phyloP scores from a whole-genome alignment of 768 basidiomycete species.

The Neoboletus subvelutipes region DNA sequence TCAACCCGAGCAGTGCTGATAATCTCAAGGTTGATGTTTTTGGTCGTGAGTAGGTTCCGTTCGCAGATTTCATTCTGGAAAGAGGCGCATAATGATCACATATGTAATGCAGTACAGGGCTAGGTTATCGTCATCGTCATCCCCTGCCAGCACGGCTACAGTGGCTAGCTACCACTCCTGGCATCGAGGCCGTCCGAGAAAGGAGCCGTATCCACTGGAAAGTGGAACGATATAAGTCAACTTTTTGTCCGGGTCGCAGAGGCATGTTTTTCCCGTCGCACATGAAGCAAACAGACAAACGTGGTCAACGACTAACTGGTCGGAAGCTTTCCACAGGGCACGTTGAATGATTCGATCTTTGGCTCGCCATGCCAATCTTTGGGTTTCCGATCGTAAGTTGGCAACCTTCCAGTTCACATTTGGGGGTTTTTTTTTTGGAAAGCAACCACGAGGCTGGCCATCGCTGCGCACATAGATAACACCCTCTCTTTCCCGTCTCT shows the following conservation, averaged over 20 bases:
- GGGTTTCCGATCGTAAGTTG: neutral
- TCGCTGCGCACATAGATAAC: neutral
- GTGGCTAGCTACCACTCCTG: neutral
- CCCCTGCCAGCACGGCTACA: too few relatives aligned
- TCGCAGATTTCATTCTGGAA: neutral
- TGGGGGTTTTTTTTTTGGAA: neutral
- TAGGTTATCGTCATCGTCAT: too few relatives aligned
- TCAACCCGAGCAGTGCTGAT: neutral
- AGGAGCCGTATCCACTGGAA: conserved; percentile 2
- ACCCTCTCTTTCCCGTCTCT: too few relatives aligned
- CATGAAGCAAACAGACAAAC: neutral
- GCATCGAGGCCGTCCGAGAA: neutral
- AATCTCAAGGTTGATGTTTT: neutral
- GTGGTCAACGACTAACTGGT: neutral
- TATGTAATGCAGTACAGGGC: too few relatives aligned
- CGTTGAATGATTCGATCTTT: neutral
- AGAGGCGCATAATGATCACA: neutral
- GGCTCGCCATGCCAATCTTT: neutral
- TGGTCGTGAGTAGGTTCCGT: neutral
- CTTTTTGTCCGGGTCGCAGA: neutral
- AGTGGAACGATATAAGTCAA: neutral
- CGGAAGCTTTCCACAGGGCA: conserved; percentile 1
- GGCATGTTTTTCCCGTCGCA: neutral
- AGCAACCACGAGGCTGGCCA: neutral
- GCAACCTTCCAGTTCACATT: neutral